Evolutionary conservation across 768 basidiomycete genomes (phyloP).

Genomic region (Russula sp.): DNA sequence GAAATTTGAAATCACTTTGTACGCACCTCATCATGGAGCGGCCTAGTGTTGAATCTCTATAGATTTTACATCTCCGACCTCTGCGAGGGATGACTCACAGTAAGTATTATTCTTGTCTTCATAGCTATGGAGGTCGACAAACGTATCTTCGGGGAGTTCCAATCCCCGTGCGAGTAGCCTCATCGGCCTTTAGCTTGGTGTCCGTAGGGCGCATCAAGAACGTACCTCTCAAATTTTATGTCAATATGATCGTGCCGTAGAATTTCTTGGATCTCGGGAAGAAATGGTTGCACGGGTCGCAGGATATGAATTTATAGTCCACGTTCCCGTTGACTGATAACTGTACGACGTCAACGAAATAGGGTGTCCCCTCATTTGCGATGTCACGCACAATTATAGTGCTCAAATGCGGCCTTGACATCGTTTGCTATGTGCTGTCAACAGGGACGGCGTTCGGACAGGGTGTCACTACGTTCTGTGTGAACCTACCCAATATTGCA

Average conservation of each 20-base stretch:
- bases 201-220: background rate
- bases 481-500: constrained; percentile 42
- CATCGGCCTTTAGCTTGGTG: background rate
- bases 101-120: constrained; percentile 24
- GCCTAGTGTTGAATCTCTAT: constrained; percentile 28
- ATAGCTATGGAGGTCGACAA: constrained; percentile 41
- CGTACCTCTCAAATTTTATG: constrained; percentile 26
- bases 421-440: constrained; percentile 52
- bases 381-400: constrained; percentile 53
- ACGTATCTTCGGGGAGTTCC: constrained; percentile 45
- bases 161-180: constrained; percentile 47
- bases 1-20: too few relatives aligned
- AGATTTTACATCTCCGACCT: background rate
- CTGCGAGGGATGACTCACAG: background rate
- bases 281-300: too few relatives aligned
- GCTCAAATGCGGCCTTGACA: constrained; percentile 53
- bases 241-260: too few relatives aligned
- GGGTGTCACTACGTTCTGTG: too few relatives aligned
- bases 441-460: too few relatives aligned
- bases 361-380: constrained; percentile 18
- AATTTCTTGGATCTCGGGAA: too few relatives aligned
- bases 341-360: background rate
- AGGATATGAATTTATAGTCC: constrained; percentile 32
- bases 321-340: constrained; percentile 23
- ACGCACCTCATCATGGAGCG: constrained; percentile 64